Evolutionary conservation across 1,284 basidiomycete genomes (phyloP).

Genomic region (Microbotryum lychnidis-dioicae): DNA sequence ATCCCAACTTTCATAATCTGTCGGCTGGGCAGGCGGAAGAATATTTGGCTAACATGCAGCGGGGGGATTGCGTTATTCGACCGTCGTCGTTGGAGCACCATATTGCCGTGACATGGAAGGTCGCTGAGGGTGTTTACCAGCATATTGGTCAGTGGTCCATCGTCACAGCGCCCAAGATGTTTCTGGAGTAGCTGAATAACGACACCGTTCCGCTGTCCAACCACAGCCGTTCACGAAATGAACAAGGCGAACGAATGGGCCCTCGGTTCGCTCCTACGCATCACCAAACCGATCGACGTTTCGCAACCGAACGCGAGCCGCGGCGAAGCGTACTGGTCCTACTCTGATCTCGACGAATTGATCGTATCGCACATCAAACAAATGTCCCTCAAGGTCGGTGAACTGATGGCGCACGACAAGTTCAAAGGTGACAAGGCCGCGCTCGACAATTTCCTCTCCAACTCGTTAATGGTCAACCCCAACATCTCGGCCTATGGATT

Average conservation of each 20-base stretch:
- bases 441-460: constrained; percentile 79
- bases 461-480: constrained; percentile 85
- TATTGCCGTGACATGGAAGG: constrained; percentile 98
- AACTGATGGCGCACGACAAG: constrained; percentile 92
- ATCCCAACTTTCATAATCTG: constrained; percentile 97
- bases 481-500: constrained; percentile 94
- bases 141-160: constrained; percentile 64
- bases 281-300: constrained; percentile 3
- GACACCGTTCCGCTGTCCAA: constrained; percentile 3
- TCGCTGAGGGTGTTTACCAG: constrained; percentile 91
- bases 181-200: constrained; percentile 4
- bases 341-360: constrained; percentile 92
- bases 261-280: constrained; percentile 28
- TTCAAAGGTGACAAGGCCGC: constrained; percentile 83
- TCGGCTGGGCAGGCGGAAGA: constrained; percentile 83
- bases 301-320: constrained; percentile 2
- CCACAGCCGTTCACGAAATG: constrained; percentile 77
- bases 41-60: constrained; percentile 79
- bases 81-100: constrained; percentile 91
- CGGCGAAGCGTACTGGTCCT: constrained; percentile 63
- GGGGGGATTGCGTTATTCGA: constrained; percentile 90
- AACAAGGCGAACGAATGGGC: constrained; percentile 57
- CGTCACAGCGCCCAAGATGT: neutral
- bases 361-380: constrained; percentile 96
- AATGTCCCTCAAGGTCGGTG: constrained; percentile 87